Percentiles rank a stretch among this genome's conserved stretches.
Conservation (phyloP, 345 rosid species). For the Citrus sp. region DNA sequence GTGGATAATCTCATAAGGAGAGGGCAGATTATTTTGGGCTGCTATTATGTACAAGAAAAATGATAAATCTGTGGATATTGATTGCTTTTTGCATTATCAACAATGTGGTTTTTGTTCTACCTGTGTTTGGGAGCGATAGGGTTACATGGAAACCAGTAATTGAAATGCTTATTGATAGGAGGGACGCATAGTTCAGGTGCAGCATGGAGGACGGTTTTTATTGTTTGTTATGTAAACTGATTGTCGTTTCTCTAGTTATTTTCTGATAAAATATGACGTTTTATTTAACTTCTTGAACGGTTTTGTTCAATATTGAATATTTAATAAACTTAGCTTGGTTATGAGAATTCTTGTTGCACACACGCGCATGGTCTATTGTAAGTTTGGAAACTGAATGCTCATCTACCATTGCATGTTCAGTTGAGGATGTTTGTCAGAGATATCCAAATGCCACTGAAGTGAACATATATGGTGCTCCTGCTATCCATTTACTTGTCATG, state of each 20-base stretch:
- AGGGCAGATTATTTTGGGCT: background rate
- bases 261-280: background rate
- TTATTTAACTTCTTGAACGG: background rate
- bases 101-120: background rate
- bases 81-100: background rate
- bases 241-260: background rate
- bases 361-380: background rate
- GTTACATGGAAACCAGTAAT: background rate
- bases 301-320: background rate
- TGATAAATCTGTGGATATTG: background rate
- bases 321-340: background rate
- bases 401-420: conserved; percentile 34
- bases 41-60: background rate
- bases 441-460: conserved; percentile 91
- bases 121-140: background rate
- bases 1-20: background rate
- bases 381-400: background rate
- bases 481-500: conserved; percentile 63
- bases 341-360: background rate
- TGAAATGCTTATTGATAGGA: background rate
- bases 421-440: conserved; percentile 83
- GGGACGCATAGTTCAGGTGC: background rate
- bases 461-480: conserved; percentile 62
- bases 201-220: background rate
- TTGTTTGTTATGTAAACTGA: background rate